Evolutionary conservation across 1,284 basidiomycete species (phyloP).

Genomic region (Malassezia cuniculi): DNA sequence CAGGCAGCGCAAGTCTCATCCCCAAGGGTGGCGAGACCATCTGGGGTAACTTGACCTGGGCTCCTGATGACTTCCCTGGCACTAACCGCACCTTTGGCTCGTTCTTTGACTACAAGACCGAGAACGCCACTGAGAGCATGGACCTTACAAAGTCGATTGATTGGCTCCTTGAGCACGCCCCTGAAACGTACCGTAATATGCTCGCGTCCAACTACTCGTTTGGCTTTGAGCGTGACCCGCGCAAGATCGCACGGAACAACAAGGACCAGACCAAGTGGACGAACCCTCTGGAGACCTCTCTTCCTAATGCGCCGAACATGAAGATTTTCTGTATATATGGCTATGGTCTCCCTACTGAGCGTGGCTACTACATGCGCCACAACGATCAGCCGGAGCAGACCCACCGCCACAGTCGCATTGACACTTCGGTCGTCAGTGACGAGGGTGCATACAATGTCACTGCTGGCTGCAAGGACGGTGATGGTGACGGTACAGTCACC

Average conservation of each 20-base stretch:
- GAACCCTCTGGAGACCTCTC: conserved; percentile 73
- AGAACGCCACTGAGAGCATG: conserved; percentile 1
- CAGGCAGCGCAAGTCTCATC: conserved; percentile 62
- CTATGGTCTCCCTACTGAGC: conserved; percentile 90
- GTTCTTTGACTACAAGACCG: conserved; percentile 47
- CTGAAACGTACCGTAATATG: conserved; percentile 72
- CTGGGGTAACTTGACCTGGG: conserved; percentile 60
- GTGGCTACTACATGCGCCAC: conserved; percentile 42
- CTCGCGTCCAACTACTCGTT: conserved; percentile 77
- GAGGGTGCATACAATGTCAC: conserved; percentile 25
- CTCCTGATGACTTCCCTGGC: conserved; percentile 31
- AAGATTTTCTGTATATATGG: conserved; percentile 90
- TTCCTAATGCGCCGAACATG: conserved; percentile 79
- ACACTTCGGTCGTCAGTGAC: conserved; percentile 15
- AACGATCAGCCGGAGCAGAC: neutral
- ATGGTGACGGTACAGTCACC: conserved; percentile 86
- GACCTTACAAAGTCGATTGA: conserved; percentile 14
- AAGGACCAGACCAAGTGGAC: conserved; percentile 54
- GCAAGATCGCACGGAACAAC: conserved; percentile 38
- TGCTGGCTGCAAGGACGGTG: conserved; percentile 37
- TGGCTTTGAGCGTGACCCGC: conserved; percentile 67
- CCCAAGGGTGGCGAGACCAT: conserved; percentile 70
- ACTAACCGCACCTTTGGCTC: conserved; percentile 52
- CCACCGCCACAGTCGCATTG: conserved; percentile 7
- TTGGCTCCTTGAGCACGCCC: conserved; percentile 76